A percentile compares a stretch with the other conserved stretches of the same genome.
Evolutionary conservation across 257 asterid genomes (phyloP).

Genomic region (Penstemon davidsonii): DNA sequence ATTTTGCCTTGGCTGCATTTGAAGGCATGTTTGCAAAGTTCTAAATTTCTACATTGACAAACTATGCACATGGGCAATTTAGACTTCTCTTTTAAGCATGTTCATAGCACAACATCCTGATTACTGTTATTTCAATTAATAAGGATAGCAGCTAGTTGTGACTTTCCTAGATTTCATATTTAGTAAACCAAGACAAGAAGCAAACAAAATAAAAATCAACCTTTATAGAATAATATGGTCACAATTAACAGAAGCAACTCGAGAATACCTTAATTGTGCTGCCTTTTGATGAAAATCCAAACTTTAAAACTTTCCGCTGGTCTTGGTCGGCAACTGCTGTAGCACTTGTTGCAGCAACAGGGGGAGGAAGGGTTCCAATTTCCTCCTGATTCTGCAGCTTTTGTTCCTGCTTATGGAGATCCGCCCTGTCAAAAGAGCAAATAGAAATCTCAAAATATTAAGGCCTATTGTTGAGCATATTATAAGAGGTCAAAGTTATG

Average conservation of each 20-base stretch:
- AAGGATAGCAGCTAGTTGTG: neutral
- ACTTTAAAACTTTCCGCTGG: constrained; percentile 81
- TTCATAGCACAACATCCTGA: neutral
- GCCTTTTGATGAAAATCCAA: constrained; percentile 85
- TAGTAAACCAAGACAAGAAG: neutral
- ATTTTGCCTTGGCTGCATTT: neutral
- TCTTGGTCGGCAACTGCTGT: constrained; percentile 88
- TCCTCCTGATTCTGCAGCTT: constrained; percentile 68
- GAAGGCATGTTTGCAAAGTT: neutral
- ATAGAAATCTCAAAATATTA: constrained; percentile 12
- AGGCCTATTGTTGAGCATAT: neutral
- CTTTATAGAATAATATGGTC: neutral
- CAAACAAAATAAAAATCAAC: no score
- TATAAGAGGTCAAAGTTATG: constrained; percentile 5
- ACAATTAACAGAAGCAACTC: constrained; percentile 9
- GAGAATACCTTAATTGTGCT: constrained; percentile 57
- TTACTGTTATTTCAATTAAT: neutral
- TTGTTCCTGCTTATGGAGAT: constrained; percentile 68
- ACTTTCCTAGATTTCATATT: neutral
- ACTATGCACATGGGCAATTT: neutral
- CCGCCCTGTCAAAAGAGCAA: constrained; percentile 58
- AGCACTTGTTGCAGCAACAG: constrained; percentile 54
- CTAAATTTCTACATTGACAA: neutral
- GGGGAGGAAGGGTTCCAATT: constrained; percentile 28
- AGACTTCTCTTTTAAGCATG: neutral